A percentile compares a stretch with the other conserved stretches of the same genome.
phyloP scores from a whole-genome alignment of 306 rosid species.

The Vicia villosa region DNA sequence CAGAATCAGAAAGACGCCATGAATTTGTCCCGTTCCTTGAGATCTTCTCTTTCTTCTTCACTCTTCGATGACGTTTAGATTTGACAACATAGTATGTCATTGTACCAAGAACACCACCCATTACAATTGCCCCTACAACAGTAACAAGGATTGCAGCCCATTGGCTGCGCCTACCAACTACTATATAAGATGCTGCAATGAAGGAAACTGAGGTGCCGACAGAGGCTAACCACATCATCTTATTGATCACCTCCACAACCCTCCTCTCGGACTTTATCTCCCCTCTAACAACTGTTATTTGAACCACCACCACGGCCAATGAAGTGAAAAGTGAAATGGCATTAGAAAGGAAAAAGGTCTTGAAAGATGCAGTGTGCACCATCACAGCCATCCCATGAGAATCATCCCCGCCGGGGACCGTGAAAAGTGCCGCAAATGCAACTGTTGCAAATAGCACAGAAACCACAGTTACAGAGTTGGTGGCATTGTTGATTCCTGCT shows the following conservation, averaged over 20 bases:
- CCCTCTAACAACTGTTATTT: constrained; percentile 85
- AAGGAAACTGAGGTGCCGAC: constrained; percentile 72
- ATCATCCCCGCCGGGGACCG: constrained; percentile 82
- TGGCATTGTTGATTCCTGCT: constrained; percentile 76
- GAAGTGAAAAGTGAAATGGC: constrained; percentile 80
- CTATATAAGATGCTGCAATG: constrained; percentile 72
- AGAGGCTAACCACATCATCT: constrained; percentile 94
- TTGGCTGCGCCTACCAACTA: constrained; percentile 61
- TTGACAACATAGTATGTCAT: constrained; percentile 86
- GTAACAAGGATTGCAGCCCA: constrained; percentile 85
- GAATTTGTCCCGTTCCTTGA: constrained; percentile 34
- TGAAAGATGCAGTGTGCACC: constrained; percentile 51
- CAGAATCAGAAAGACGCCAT: constrained; percentile 52
- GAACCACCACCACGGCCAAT: constrained; percentile 82
- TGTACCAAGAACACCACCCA: constrained; percentile 68
- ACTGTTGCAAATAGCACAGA: constrained; percentile 87
- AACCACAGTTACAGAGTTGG: constrained; percentile 83
- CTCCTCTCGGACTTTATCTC: constrained; percentile 72
- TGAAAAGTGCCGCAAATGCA: constrained; percentile 84
- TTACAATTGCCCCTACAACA: constrained; percentile 54
- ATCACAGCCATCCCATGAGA: constrained; percentile 56
- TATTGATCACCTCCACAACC: constrained; percentile 82
- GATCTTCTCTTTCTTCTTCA: constrained; percentile 59
- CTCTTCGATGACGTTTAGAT: constrained; percentile 55
- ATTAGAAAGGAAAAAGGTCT: constrained; percentile 68